Conservation (phyloP, 1,139 yeast genomes). For the Pneumocystis wakefieldiae region DNA sequence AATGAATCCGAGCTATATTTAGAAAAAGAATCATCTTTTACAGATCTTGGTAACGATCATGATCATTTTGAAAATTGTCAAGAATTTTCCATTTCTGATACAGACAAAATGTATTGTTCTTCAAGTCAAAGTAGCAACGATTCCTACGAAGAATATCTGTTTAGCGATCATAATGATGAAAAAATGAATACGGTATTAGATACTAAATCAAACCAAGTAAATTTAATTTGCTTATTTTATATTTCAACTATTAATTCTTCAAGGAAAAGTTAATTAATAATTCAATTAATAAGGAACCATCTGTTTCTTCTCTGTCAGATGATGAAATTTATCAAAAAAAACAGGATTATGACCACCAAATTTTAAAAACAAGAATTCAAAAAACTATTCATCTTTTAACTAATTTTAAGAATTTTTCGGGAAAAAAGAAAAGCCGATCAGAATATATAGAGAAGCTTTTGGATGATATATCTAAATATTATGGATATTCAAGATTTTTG, state of each 20-base stretch:
- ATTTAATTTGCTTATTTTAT: background rate
- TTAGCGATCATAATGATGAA: background rate
- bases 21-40: slow-evolving; percentile 1
- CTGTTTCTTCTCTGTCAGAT: background rate
- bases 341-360: background rate
- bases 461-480: slow-evolving; percentile 78
- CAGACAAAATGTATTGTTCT: background rate
- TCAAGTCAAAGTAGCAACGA: background rate
- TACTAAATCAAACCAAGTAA: background rate
- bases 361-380: slow-evolving; percentile 69
- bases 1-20: background rate
- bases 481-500: slow-evolving; percentile 88
- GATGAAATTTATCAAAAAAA: background rate
- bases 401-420: slow-evolving; percentile 70
- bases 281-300: background rate
- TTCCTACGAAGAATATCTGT: background rate
- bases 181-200: background rate
- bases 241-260: background rate
- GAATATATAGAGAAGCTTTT: slow-evolving; percentile 66
- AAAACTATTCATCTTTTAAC: slow-evolving; percentile 93
- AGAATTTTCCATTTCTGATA: background rate
- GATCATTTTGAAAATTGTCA: background rate
- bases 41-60: background rate
- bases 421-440: slow-evolving; percentile 70
- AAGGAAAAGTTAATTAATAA: background rate